phyloP scores from a whole-genome alignment of 1,139 yeast genomes.

The Debaryomycetaceae sp. region DNA sequence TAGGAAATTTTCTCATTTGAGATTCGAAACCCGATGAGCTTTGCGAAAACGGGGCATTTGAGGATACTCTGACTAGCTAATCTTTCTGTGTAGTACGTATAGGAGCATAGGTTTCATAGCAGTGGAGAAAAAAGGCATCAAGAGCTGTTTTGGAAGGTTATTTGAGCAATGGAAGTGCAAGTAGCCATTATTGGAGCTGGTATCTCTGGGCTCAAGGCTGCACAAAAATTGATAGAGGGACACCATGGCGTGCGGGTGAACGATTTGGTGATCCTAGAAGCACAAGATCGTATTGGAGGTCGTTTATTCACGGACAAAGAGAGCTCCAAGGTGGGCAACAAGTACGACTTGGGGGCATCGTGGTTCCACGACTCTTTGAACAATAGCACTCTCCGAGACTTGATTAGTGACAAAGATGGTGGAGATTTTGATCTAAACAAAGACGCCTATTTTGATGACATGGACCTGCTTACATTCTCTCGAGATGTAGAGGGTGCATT shows the following conservation, averaged over 20 bases:
- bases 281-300: constrained; percentile 51
- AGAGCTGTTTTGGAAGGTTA: too few species aligned
- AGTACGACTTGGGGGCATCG: constrained; percentile 78
- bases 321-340: constrained; percentile 29
- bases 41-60: too few species aligned
- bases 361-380: constrained; percentile 85
- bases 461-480: constrained; percentile 38
- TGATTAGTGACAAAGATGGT: constrained; percentile 18
- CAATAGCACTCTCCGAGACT: constrained; percentile 48
- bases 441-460: constrained; percentile 53
- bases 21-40: too few species aligned
- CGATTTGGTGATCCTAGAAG: constrained; percentile 46
- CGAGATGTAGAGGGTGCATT: constrained; percentile 41
- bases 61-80: too few species aligned
- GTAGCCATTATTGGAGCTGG: constrained; percentile 73
- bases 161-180: constrained; percentile 1
- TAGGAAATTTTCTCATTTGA: too few species aligned
- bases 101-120: too few species aligned
- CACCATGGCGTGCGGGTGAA: constrained; percentile 22
- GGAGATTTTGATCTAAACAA: constrained; percentile 21
- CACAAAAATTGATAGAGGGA: constrained; percentile 48
- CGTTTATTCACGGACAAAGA: constrained; percentile 31
- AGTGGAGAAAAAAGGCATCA: too few species aligned
- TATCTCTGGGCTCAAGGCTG: constrained; percentile 76
- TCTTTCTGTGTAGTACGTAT: too few species aligned